Evolutionary conservation across 352 stramenopile species (phyloP), one percentile per base, ranked within the genome.

Genomic region (Elongisporangium anandrum): DNA sequence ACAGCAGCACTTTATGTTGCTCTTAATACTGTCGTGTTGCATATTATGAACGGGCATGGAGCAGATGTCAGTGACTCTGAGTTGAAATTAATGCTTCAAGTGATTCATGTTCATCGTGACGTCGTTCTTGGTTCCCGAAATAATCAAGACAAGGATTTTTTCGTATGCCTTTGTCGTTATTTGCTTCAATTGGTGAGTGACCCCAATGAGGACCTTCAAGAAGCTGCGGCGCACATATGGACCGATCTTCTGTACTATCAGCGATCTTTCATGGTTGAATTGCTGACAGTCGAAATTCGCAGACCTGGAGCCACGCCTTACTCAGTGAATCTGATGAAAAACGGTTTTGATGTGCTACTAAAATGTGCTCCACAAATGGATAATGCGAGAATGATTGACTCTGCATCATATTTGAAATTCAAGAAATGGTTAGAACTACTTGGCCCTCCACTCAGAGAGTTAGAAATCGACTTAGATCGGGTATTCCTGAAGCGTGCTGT

Each of bases 251-350:
- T 90, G 61, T 59, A 74, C 24, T 81, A 85, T n/a, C 82, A 90
- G 49, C 65, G 69, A 2, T 34, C 62, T 38, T 78, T 80, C 21
- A 73, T 87, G 64, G 56, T 64, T 26, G 75, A 87, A 20, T 29
- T 90, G 49, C 65, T 92, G 12, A 89, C 76, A 4, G 67, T 92
- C 1, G 80, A 89, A 39, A 86, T 92, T 53, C 73, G 78, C 12
- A 75, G 74, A 58, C 54, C 65, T 41, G 79, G 75, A 0, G 66
- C 65, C 2, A 62, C 78, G 4, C 68, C 74, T 8, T 92, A 92
- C 63, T 81, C 80, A 4, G 70, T 92, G 29, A 90, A 92, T 50
- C 53, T 92, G 61, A 86, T 90, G 72, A 92, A 92, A 59, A 89
- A 84, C 38, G 82, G 82, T 0, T 92, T 92, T 57, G 80, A 92